phyloP scores from a whole-genome alignment of 129 eudicot genomes.

The Pittosporum tobira region DNA sequence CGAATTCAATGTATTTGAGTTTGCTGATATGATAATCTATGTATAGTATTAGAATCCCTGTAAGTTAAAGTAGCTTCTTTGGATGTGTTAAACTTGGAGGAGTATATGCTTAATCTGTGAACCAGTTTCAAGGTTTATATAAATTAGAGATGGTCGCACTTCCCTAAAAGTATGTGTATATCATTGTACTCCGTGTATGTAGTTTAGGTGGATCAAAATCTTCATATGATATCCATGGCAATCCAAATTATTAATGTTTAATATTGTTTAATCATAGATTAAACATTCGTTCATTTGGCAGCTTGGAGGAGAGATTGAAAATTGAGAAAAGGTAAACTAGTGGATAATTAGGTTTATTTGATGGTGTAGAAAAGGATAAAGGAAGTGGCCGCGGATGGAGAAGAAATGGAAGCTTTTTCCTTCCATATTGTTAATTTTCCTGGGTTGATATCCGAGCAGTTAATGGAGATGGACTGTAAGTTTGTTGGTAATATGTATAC shows the following conservation, averaged over 20 bases:
- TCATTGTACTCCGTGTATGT: too few species aligned
- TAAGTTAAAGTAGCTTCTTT: background rate
- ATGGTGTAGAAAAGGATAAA: background rate
- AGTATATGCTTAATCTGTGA: background rate
- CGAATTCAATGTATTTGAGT: slow-evolving; percentile 4
- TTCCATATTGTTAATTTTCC: too few species aligned
- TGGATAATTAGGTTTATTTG: background rate
- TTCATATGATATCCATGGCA: background rate
- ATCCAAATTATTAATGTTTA: background rate
- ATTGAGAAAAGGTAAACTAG: background rate
- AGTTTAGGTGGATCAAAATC: background rate
- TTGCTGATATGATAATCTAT: background rate
- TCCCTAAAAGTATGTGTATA: background rate
- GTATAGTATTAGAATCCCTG: background rate
- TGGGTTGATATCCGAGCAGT: too few species aligned
- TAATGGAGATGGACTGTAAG: too few species aligned
- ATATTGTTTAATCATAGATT: background rate
- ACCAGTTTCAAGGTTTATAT: background rate
- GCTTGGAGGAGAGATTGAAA: background rate
- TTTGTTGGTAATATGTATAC: too few species aligned
- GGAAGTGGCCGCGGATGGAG: too few species aligned
- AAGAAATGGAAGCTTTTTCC: too few species aligned
- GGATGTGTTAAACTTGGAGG: slow-evolving; percentile 8
- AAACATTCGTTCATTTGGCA: background rate
- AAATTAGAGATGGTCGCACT: background rate